Percentiles rank a stretch among this genome's conserved stretches.
Evolutionary conservation across 768 basidiomycete genomes (phyloP).

Genomic region (Leucosporidium yakuticum): DNA sequence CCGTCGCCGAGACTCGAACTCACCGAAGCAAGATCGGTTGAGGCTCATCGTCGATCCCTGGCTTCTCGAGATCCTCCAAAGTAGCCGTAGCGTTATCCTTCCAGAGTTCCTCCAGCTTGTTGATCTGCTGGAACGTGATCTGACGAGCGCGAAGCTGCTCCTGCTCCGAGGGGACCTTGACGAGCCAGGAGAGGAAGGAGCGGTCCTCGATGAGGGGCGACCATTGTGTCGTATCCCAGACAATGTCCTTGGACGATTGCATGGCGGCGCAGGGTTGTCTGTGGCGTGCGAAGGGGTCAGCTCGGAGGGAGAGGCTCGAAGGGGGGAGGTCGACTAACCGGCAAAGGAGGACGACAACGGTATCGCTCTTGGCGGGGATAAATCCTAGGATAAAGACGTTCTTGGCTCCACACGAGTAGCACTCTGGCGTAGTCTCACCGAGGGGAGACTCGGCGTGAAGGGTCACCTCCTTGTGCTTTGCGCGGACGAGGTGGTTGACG

Average conservation of each 20-base stretch:
- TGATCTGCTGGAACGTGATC: slow-evolving; percentile 94
- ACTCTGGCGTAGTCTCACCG: slow-evolving; percentile 96
- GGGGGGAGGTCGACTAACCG: slow-evolving; percentile 55
- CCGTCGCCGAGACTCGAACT: slow-evolving; percentile 8
- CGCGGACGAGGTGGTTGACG: slow-evolving; percentile 96
- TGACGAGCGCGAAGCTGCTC: slow-evolving; percentile 94
- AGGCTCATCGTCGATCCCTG: slow-evolving; percentile 95
- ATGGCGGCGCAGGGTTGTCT: slow-evolving; percentile 98
- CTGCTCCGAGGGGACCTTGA: slow-evolving; percentile 91
- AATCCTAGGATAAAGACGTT: slow-evolving; percentile 99
- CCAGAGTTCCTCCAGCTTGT: slow-evolving; percentile 95
- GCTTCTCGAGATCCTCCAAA: slow-evolving; percentile 92
- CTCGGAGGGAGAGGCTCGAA: not conserved
- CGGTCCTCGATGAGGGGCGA: slow-evolving; percentile 97
- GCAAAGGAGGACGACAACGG: slow-evolving; percentile 93
- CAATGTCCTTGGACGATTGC: slow-evolving; percentile 81
- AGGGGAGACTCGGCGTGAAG: slow-evolving; percentile 90
- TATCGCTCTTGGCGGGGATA: slow-evolving; percentile 98
- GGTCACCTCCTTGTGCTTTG: slow-evolving; percentile 98
- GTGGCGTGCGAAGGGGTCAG: slow-evolving; percentile 14
- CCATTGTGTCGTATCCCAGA: slow-evolving; percentile 97
- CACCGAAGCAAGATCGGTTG: slow-evolving; percentile 73
- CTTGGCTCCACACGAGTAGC: slow-evolving; percentile 98
- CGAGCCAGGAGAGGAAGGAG: slow-evolving; percentile 97
- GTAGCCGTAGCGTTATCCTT: slow-evolving; percentile 93